Percentiles rank a stretch among this genome's conserved stretches.
These are phyloP conservation scores for Phytopythium boreale DNA, from an alignment of 352 stramenopile species.

Conservation along the genomic window DNA sequence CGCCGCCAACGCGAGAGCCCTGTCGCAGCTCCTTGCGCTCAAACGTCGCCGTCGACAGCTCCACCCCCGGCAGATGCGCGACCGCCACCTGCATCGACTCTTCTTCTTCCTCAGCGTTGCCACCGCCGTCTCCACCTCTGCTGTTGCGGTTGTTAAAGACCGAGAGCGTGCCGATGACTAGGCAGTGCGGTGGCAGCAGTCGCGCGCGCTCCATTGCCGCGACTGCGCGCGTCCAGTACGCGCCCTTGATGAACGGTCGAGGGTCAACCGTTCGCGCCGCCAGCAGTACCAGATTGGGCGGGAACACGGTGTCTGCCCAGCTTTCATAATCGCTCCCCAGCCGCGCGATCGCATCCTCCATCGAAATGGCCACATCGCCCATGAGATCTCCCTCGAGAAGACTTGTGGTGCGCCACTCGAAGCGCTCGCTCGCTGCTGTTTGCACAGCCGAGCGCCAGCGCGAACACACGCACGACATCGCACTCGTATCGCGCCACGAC, in stretches of 20 bases:
- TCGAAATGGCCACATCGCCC: conserved; percentile 9
- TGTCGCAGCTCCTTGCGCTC: conserved; percentile 53
- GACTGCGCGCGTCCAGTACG: conserved; percentile 36
- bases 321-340: conserved; percentile 28
- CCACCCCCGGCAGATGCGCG: conserved; percentile 42
- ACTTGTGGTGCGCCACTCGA: conserved; percentile 37
- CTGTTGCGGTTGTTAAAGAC: conserved; percentile 15
- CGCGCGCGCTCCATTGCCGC: conserved; percentile 27
- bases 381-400: neutral
- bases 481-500: conserved; percentile 40
- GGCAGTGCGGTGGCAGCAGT: conserved; percentile 36
- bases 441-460: conserved; percentile 21
- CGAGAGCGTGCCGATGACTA: conserved; percentile 31
- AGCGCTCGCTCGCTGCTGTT: conserved; percentile 1
- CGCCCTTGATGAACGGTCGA: conserved; percentile 27
- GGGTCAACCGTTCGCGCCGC: conserved; percentile 23
- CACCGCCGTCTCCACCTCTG: neutral
- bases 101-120: conserved; percentile 6
- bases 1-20: conserved; percentile 25
- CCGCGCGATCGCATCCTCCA: conserved; percentile 28
- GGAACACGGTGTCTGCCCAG: conserved; percentile 31
- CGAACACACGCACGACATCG: conserved; percentile 28
- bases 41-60: conserved; percentile 38
- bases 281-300: conserved; percentile 40
- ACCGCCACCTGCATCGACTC: conserved; percentile 31